Evolutionary conservation across 2,329 filamentous ascomycete genomes (phyloP).

Genomic region (Claviceps paspali): DNA sequence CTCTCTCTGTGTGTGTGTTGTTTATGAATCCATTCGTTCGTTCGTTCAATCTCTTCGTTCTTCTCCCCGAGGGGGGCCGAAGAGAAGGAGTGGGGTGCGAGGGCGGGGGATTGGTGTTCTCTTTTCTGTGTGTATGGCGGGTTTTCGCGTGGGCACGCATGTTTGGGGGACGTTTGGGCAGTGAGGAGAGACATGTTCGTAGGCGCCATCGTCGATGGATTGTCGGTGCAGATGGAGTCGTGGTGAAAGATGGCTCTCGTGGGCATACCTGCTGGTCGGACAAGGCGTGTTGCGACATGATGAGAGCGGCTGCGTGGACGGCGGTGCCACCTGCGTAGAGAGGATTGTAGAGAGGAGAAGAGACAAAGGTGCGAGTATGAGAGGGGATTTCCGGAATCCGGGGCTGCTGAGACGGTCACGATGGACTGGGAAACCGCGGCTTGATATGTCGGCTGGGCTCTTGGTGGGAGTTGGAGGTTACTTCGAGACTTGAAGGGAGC

Average conservation of each 20-base stretch:
- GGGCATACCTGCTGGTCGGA: slow-evolving; percentile 82
- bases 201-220: too few relatives aligned
- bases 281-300: slow-evolving; percentile 91
- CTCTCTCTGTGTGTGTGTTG: background rate
- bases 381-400: background rate
- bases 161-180: too few relatives aligned
- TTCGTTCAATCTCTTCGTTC: too few relatives aligned
- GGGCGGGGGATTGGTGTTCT: too few relatives aligned
- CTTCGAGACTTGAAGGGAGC: slow-evolving; percentile 8
- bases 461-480: slow-evolving; percentile 8
- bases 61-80: too few relatives aligned
- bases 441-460: slow-evolving; percentile 4
- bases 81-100: too few relatives aligned
- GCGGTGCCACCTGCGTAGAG: slow-evolving; percentile 6
- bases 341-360: background rate
- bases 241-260: too few relatives aligned
- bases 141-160: too few relatives aligned
- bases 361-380: too few relatives aligned
- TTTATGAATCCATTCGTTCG: too few relatives aligned
- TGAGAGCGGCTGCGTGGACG: slow-evolving; percentile 26
- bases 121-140: background rate
- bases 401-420: background rate
- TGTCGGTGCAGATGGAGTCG: too few relatives aligned
- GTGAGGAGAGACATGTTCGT: too few relatives aligned
- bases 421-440: background rate